Evolutionary conservation across 805 yeast genomes (phyloP).

Genomic region (Saturnispora sanitii): DNA sequence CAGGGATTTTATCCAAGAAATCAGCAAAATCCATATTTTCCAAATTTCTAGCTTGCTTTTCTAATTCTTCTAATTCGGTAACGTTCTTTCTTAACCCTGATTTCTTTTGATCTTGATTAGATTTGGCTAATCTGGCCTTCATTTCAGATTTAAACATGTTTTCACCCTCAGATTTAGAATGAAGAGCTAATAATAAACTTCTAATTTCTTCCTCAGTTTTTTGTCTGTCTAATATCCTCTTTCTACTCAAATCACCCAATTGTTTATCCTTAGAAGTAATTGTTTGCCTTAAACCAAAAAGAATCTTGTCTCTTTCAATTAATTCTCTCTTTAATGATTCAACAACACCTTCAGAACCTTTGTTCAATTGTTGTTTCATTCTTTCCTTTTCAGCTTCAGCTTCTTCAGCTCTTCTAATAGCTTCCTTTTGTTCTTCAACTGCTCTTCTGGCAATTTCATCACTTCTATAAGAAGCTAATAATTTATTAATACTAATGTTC

Average conservation of each 20-base stretch:
- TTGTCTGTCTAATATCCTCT: constrained; percentile 55
- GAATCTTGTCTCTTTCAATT: constrained; percentile 49
- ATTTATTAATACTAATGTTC: constrained; percentile 65
- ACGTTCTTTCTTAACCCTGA: constrained; percentile 8
- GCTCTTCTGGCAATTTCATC: constrained; percentile 83
- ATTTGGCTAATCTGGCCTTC: constrained; percentile 15
- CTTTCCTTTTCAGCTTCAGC: constrained; percentile 35
- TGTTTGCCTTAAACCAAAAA: constrained; percentile 50
- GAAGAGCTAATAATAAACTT: constrained; percentile 56
- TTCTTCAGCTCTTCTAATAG: constrained; percentile 30
- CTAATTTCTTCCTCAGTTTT: constrained; percentile 70
- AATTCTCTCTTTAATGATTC: constrained; percentile 51
- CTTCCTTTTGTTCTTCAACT: constrained; percentile 33
- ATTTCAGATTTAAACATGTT: constrained; percentile 21
- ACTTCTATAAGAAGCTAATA: constrained; percentile 64
- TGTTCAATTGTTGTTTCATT: constrained; percentile 22
- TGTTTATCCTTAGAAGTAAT: constrained; percentile 52
- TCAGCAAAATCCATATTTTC: constrained; percentile 79
- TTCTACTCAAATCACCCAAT: constrained; percentile 52
- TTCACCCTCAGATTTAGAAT: constrained; percentile 25
- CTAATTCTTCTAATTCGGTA: constrained; percentile 31
- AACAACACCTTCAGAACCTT: constrained; percentile 72
- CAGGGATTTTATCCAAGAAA: constrained; percentile 14
- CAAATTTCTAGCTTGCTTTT: constrained; percentile 72
- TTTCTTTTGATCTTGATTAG: constrained; percentile 4